A percentile compares a stretch with the other conserved stretches of the same genome.
phyloP scores from a whole-genome alignment of 495 filamentous ascomycete species.

The Podospora anserina region DNA sequence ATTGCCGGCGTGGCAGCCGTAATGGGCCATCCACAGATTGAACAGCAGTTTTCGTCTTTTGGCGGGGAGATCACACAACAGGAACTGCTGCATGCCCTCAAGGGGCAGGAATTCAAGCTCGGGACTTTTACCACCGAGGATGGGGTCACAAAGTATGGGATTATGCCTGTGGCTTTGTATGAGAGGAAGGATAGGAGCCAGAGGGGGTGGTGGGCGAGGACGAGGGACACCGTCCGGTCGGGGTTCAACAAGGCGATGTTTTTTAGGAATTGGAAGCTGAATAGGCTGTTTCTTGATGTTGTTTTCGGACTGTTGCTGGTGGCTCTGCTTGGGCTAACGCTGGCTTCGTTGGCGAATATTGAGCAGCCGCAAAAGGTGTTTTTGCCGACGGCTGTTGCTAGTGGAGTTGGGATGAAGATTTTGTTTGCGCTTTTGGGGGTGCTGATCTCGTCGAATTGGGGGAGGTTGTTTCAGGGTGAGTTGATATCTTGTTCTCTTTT shows the following conservation, averaged over 20 bases:
- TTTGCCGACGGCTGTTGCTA: conserved; percentile 7
- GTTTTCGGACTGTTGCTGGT: conserved; percentile 15
- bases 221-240: background rate
- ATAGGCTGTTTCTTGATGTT: conserved; percentile 19
- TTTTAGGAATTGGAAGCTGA: conserved; percentile 17
- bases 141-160: conserved; percentile 25
- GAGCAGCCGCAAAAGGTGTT: conserved; percentile 21
- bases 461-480: conserved; percentile 19
- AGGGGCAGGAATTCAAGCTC: conserved; percentile 24
- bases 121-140: conserved; percentile 21
- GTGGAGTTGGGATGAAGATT: conserved; percentile 19
- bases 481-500: background rate
- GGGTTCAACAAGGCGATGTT: background rate
- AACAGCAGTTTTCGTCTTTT: conserved; percentile 21
- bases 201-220: background rate
- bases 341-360: conserved; percentile 18
- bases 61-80: conserved; percentile 22
- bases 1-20: conserved; percentile 30
- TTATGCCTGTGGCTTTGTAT: conserved; percentile 23
- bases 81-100: conserved; percentile 20
- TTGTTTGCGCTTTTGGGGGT: conserved; percentile 23
- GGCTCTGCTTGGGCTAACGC: conserved; percentile 21
- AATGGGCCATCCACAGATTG: conserved; percentile 33
- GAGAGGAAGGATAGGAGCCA: conserved; percentile 13
- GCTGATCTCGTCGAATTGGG: conserved; percentile 24